A percentile compares a stretch with the other conserved stretches of the same genome.
phyloP scores from a whole-genome alignment of 2,329 filamentous ascomycete species.

The Nectriaceae sp. region DNA sequence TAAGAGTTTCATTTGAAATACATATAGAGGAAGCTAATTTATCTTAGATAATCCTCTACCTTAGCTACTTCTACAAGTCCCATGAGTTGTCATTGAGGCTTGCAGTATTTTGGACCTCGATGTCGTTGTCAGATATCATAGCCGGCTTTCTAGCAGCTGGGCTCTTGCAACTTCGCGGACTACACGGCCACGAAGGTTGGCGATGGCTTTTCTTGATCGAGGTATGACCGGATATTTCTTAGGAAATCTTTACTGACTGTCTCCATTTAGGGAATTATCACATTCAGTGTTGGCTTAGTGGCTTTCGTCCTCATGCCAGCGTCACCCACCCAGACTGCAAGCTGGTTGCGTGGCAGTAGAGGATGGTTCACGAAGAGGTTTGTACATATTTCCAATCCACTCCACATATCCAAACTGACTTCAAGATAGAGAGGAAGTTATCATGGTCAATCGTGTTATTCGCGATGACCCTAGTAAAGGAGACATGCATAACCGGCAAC shows the following conservation, averaged over 20 bases:
- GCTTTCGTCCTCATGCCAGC: conserved; percentile 49
- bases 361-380: conserved; percentile 69
- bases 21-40: no score
- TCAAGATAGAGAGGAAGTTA: conserved; percentile 53
- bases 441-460: conserved; percentile 61
- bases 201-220: conserved; percentile 53
- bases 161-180: conserved; percentile 38
- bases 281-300: conserved; percentile 44
- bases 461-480: conserved; percentile 64
- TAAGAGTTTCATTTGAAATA: no score
- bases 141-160: conserved; percentile 51
- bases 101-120: conserved; percentile 70
- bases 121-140: conserved; percentile 55
- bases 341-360: conserved; percentile 57
- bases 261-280: no score
- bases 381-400: no score
- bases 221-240: no score
- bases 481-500: conserved; percentile 59
- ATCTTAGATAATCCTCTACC: conserved; percentile 63
- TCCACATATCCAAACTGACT: no score
- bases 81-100: conserved; percentile 68
- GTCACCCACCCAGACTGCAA: conserved; percentile 51
- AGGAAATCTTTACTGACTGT: no score
- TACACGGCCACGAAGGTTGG: conserved; percentile 42
- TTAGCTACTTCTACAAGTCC: conserved; percentile 76